Evolutionary conservation across 306 rosid genomes (phyloP).

Genomic region (Cucumis melo): DNA sequence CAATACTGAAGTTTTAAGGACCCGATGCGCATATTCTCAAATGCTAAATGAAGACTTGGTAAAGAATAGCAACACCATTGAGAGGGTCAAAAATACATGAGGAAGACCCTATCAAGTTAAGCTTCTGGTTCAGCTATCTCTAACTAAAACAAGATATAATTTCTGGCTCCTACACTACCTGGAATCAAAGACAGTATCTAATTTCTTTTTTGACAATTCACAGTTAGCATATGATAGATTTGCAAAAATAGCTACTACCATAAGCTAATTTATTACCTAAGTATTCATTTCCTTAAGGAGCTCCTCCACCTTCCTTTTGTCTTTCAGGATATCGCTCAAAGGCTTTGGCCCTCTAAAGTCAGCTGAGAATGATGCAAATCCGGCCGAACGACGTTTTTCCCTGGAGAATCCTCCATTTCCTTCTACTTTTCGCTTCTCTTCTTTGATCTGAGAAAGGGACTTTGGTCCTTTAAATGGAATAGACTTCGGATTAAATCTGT

Average conservation of each 20-base stretch:
- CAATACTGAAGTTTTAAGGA: neutral
- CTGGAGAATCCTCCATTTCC: neutral
- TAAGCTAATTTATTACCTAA: neutral
- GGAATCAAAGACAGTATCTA: neutral
- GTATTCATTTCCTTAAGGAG: neutral
- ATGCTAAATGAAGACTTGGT: neutral
- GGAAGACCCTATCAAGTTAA: neutral
- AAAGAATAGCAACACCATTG: neutral
- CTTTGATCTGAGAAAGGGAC: conserved; percentile 7
- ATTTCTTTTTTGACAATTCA: neutral
- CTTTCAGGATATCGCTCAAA: conserved; percentile 6
- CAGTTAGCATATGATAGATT: conserved; percentile 1
- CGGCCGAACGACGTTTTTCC: neutral
- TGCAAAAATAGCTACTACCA: neutral
- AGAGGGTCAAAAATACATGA: neutral
- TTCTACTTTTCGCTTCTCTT: conserved; percentile 6
- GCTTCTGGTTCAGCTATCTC: neutral
- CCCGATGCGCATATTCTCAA: neutral
- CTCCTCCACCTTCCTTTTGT: conserved; percentile 4
- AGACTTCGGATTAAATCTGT: conserved; percentile 14
- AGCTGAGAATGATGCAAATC: neutral
- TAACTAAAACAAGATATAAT: neutral
- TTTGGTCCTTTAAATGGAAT: conserved; percentile 40
- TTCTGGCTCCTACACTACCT: neutral
- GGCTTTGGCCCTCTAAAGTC: conserved; percentile 4